Conservation (phyloP, 306 rosid genomes). For the Prunus mira region DNA sequence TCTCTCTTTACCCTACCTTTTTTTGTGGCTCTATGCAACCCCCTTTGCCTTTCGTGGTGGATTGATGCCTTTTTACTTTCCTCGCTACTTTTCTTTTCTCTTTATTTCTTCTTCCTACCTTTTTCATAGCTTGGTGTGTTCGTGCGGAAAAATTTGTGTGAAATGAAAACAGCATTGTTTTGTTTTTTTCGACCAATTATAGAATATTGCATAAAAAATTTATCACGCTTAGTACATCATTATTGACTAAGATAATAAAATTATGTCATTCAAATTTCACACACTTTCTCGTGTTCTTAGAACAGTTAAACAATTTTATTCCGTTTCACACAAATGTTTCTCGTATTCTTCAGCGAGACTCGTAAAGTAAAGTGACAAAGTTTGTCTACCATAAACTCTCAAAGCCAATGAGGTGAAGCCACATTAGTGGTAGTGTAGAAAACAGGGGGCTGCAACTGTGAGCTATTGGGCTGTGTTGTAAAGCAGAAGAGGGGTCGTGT, state of each 20-base stretch:
- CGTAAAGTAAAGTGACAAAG: neutral
- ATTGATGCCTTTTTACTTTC: conserved; percentile 24
- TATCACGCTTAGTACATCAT: too few relatives aligned
- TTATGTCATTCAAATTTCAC: accelerated
- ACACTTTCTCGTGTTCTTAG: too few relatives aligned
- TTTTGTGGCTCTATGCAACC: conserved; percentile 41
- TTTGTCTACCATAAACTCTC: neutral
- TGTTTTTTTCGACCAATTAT: accelerated
- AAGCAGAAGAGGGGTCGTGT: neutral
- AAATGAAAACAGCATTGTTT: accelerated
- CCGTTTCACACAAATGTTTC: too few relatives aligned
- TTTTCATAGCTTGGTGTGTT: neutral
- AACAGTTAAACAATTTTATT: too few relatives aligned
- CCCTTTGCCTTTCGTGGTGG: conserved; percentile 32
- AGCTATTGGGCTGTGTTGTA: neutral
- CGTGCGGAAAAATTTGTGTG: neutral
- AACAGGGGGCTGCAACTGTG: neutral
- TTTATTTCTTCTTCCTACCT: neutral
- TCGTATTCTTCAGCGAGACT: neutral
- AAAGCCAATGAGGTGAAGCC: neutral
- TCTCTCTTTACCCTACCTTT: conserved; percentile 36
- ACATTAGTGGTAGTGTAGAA: neutral
- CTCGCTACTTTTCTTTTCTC: neutral
- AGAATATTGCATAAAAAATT: accelerated
- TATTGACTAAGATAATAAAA: accelerated